These are phyloP conservation scores for Malassezia dermatis DNA, from an alignment of 1,284 basidiomycete genomes.

Conservation along the genomic window DNA sequence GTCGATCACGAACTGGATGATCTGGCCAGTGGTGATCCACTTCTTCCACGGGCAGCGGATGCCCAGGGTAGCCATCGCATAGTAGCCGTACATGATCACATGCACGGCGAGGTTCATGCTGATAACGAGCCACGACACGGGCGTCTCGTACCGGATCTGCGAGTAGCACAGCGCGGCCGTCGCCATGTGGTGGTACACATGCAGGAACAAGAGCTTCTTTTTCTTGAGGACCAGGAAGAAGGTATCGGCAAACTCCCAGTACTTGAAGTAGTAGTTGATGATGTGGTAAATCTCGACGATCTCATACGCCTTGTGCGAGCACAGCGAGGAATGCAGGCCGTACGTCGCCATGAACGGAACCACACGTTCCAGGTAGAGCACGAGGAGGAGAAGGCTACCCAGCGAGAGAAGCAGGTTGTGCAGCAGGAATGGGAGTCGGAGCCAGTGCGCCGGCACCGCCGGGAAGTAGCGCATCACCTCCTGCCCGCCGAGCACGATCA, in stretches of 20 bases:
- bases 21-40: constrained; percentile 88
- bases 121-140: constrained; percentile 82
- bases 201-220: constrained; percentile 81
- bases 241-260: constrained; percentile 74
- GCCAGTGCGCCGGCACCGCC: constrained; percentile 53
- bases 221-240: constrained; percentile 94
- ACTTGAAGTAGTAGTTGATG: constrained; percentile 66
- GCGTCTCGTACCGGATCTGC: constrained; percentile 73
- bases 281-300: constrained; percentile 57
- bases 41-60: constrained; percentile 65
- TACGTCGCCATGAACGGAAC: constrained; percentile 26
- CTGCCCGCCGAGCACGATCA: constrained; percentile 74
- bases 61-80: constrained; percentile 33
- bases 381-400: constrained; percentile 70
- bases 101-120: constrained; percentile 84
- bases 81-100: constrained; percentile 71
- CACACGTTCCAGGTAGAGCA: constrained; percentile 68
- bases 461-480: constrained; percentile 63
- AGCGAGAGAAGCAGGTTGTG: constrained; percentile 80
- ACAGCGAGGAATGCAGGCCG: constrained; percentile 58
- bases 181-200: constrained; percentile 98
- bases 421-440: constrained; percentile 71
- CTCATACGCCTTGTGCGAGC: constrained; percentile 47
- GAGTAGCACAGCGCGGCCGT: constrained; percentile 88
- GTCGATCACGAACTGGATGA: constrained; percentile 50